phyloP scores from a whole-genome alignment of 108 stramenopile genomes.

The Skeletonema marinoi region DNA sequence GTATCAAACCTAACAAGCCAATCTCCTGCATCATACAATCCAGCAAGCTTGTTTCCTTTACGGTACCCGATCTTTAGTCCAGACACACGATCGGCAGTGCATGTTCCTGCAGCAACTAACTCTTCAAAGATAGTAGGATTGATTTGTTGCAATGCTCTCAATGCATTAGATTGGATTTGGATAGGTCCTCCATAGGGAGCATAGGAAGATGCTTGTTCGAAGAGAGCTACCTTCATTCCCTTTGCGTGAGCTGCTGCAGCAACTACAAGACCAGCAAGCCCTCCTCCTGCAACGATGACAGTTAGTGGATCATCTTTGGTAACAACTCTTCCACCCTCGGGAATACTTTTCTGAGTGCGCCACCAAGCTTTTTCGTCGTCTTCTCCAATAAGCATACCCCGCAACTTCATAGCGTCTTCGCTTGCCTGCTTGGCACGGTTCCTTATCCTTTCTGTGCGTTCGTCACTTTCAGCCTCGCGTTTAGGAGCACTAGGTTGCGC shows the following conservation, averaged over 20 bases:
- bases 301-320: slow-evolving; percentile 79
- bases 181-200: slow-evolving; percentile 98
- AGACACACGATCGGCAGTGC: slow-evolving; percentile 88
- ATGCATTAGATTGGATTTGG: slow-evolving; percentile 96
- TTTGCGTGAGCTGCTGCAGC: slow-evolving; percentile 90
- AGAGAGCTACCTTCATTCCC: slow-evolving; percentile 92
- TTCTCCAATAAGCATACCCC: slow-evolving; percentile 56
- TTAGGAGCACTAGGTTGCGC: slow-evolving; percentile 62
- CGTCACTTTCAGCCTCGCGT: slow-evolving; percentile 66
- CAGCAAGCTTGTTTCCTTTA: slow-evolving; percentile 81
- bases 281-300: slow-evolving; percentile 84
- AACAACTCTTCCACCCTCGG: slow-evolving; percentile 61
- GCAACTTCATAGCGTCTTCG: slow-evolving; percentile 66
- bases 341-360: slow-evolving; percentile 49
- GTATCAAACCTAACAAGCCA: slow-evolving; percentile 96
- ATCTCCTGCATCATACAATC: slow-evolving; percentile 85
- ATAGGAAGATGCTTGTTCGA: slow-evolving; percentile 89
- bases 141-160: slow-evolving; percentile 91
- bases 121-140: slow-evolving; percentile 79
- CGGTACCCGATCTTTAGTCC: slow-evolving; percentile 91
- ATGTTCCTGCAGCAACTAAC: slow-evolving; percentile 79
- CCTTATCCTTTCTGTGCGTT: slow-evolving; percentile 69
- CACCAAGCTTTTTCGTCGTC: slow-evolving; percentile 76
- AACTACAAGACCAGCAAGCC: slow-evolving; percentile 86
- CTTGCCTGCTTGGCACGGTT: slow-evolving; percentile 63